Evolutionary conservation across 2,329 filamentous ascomycete species (phyloP).

Genomic region (Cladobotryum mycophilum): DNA sequence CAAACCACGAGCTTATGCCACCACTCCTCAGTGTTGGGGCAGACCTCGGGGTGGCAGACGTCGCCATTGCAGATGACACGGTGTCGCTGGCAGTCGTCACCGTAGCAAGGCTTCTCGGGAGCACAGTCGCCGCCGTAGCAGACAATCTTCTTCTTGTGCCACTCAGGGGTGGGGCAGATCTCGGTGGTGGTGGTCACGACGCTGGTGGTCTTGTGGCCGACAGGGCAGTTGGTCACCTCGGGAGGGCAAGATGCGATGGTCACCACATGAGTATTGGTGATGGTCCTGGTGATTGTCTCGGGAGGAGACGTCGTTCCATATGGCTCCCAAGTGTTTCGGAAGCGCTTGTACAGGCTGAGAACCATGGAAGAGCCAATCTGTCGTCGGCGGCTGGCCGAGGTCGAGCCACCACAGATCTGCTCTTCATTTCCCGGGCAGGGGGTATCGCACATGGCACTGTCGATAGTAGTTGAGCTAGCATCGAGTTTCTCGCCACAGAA

Average conservation of each 20-base stretch:
- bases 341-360: constrained; percentile 18
- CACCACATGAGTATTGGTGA: constrained; percentile 20
- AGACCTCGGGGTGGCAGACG: constrained; percentile 21
- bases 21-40: constrained; percentile 15
- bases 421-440: constrained; percentile 22
- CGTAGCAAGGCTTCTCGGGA: constrained; percentile 22
- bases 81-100: constrained; percentile 21
- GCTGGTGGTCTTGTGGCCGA: constrained; percentile 16
- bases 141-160: constrained; percentile 28
- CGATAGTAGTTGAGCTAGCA: constrained; percentile 5
- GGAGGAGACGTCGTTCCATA: neutral
- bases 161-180: constrained; percentile 16
- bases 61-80: constrained; percentile 28
- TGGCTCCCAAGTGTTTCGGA: neutral
- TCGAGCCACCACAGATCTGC: constrained; percentile 22
- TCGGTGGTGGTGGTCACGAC: constrained; percentile 19
- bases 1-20: constrained; percentile 26
- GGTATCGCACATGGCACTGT: constrained; percentile 19
- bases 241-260: constrained; percentile 26
- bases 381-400: constrained; percentile 15
- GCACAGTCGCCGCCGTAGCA: constrained; percentile 29
- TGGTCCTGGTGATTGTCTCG: constrained; percentile 20
- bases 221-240: constrained; percentile 19
- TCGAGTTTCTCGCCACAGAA: constrained; percentile 22
- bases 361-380: constrained; percentile 2